Evolutionary conservation across 2,329 filamentous ascomycete genomes (phyloP).

Genomic region (Botrytis medusae): DNA sequence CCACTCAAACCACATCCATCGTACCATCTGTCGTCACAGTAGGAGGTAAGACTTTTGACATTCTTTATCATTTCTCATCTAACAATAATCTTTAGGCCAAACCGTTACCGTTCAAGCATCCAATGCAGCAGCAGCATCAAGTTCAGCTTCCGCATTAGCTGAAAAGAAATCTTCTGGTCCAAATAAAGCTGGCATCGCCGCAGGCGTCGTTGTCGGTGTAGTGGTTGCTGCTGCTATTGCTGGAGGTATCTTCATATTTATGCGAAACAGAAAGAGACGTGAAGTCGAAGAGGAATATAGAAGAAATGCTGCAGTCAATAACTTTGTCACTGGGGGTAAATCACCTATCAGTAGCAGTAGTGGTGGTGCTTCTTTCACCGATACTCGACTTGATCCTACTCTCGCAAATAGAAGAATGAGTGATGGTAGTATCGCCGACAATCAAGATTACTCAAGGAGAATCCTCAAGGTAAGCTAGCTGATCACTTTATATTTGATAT

Average conservation of each 20-base stretch:
- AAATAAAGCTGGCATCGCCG: constrained; percentile 75
- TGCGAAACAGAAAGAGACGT: constrained; percentile 73
- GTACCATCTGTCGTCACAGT: constrained; percentile 36
- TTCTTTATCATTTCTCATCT: neutral
- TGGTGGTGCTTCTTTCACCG: constrained; percentile 62
- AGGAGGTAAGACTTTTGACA: constrained; percentile 17
- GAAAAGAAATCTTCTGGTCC: constrained; percentile 22
- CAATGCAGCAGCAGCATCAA: constrained; percentile 21
- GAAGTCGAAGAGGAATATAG: constrained; percentile 83
- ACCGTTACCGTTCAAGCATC: constrained; percentile 38
- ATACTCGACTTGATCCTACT: constrained; percentile 81
- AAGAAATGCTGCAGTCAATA: constrained; percentile 74
- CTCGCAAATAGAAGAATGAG: constrained; percentile 80
- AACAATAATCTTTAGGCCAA: constrained; percentile 25
- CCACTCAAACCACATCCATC: constrained; percentile 28
- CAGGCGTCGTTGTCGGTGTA: constrained; percentile 82
- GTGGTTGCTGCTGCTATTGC: constrained; percentile 64
- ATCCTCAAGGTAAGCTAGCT: constrained; percentile 80
- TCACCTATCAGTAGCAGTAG: constrained; percentile 59
- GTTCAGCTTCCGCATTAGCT: constrained; percentile 13
- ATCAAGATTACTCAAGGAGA: constrained; percentile 93
- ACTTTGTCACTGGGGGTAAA: constrained; percentile 67
- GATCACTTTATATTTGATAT: constrained; percentile 24
- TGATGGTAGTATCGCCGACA: constrained; percentile 94
- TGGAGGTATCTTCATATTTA: constrained; percentile 69